Base-by-base conservation (phyloP, 441 rosid species). In the Viola pubescens region DNA sequence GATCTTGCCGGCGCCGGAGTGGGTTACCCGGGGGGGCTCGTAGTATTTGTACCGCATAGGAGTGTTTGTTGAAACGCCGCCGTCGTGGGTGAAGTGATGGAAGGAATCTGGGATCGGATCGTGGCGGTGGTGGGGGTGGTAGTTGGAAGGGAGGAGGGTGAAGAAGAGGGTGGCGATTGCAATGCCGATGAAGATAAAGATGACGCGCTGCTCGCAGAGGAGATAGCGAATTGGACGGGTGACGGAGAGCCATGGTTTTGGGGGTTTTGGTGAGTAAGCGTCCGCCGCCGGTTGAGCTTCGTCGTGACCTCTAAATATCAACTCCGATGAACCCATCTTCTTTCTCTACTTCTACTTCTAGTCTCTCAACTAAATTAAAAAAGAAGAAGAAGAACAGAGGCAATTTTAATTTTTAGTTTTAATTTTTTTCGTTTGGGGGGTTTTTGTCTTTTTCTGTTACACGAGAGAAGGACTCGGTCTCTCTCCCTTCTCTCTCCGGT, bases 241-340 rank as follows among this genome's bases (percentile, higher is more conserved):
- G 54, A 82, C 74, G 37, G 65, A 52, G 54, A 89, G 75, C 97
- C 97, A 88, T 37, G 94, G 91, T 63, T 88, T 94, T 45, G 67
- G 71, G 0, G 89, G 97, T 67, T 90, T 94, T 10, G 97, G 97
- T 4, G 86, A 85, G 73, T 94, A 94, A 4, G 84, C 67, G 47
- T 86, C 96, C n/a, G 82, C 52, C 9, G 60, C 50, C 0, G 75
- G 75, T 45, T 79, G 91, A 39, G 82, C 34, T 60, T 87, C 99
- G 67, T 87, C 96, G 68, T 87, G 99, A 49, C 99, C 79, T 65
- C 99, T 80, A 71, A 74, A 88, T 50, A 79, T 83, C 67, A 94
- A 84, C 82, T 84, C 99, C 53, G 89, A 86, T 66, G 83, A 82
- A 57, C 80, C 84, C 92, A 82, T 81, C 46, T 40, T 70, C 49